phyloP scores from a whole-genome alignment of 768 basidiomycete genomes.

The Tylopilus subfusipes region DNA sequence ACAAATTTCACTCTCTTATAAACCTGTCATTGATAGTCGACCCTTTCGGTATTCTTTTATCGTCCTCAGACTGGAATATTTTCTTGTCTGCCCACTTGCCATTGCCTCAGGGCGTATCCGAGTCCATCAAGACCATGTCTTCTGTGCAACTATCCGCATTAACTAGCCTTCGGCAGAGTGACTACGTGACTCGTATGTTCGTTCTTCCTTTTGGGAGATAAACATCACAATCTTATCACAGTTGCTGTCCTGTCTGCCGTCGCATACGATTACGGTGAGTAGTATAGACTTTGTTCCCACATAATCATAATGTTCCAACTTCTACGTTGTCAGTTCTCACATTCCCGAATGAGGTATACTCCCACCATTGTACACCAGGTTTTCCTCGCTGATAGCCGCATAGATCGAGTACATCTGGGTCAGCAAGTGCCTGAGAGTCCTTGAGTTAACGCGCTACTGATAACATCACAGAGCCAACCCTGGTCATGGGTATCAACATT shows the following conservation, averaged over 20 bases:
- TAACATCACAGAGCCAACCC: too few relatives aligned
- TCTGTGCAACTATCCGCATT: background rate
- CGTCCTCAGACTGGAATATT: too few relatives aligned
- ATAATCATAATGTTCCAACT: background rate
- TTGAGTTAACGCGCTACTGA: too few relatives aligned
- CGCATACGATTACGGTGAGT: constrained; percentile 7
- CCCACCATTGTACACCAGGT: too few relatives aligned
- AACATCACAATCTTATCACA: background rate
- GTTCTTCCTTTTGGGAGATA: background rate
- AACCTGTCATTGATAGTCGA: too few relatives aligned
- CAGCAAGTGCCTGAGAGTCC: too few relatives aligned
- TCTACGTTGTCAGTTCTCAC: constrained; percentile 1
- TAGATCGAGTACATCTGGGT: too few relatives aligned
- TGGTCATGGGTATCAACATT: too few relatives aligned
- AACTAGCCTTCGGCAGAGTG: background rate
- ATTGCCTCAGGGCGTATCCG: background rate
- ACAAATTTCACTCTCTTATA: too few relatives aligned
- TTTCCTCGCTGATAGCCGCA: too few relatives aligned
- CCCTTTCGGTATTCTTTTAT: too few relatives aligned
- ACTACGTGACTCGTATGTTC: background rate
- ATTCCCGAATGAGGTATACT: constrained; percentile 8
- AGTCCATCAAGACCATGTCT: background rate
- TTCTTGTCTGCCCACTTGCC: too few relatives aligned
- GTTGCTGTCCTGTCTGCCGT: background rate
- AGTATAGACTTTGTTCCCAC: background rate